These are phyloP conservation scores for Linaria vulgaris DNA, from an alignment of 257 asterid genomes.

Conservation along the genomic window DNA sequence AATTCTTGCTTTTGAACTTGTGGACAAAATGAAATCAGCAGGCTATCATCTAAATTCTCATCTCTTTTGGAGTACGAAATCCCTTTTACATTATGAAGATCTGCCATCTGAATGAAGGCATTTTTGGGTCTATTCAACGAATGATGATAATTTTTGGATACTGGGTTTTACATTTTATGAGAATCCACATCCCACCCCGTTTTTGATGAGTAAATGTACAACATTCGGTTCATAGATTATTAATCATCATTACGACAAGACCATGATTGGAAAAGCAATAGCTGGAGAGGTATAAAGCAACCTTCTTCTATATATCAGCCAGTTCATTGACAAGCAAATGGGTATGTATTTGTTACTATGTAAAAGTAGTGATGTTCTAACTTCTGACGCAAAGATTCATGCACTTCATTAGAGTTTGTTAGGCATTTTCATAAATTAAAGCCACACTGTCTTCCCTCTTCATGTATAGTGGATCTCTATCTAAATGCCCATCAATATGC, in stretches of 20 bases:
- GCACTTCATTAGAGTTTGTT: slow-evolving; percentile 9
- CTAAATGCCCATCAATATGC: no score
- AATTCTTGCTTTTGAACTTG: slow-evolving; percentile 51
- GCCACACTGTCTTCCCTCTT: slow-evolving; percentile 18
- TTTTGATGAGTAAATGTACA: no score
- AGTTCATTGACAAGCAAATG: slow-evolving; percentile 99
- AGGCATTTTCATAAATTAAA: slow-evolving; percentile 20
- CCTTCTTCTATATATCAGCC: slow-evolving; percentile 97
- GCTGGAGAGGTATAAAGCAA: slow-evolving; percentile 99
- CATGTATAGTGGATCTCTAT: slow-evolving; percentile 5
- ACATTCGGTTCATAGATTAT: no score
- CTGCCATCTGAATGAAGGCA: slow-evolving; percentile 30
- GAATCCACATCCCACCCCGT: no score
- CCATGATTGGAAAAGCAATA: slow-evolving; percentile 99
- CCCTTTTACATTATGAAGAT: slow-evolving; percentile 39
- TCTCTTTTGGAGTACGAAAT: slow-evolving; percentile 45
- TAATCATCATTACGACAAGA: no score
- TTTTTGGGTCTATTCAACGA: not conserved
- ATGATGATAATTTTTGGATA: not conserved
- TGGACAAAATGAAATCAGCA: slow-evolving; percentile 59
- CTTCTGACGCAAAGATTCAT: not conserved
- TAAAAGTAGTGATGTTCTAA: no score
- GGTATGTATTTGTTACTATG: slow-evolving; percentile 45
- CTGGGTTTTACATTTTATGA: no score
- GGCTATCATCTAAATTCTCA: slow-evolving; percentile 58